Evolutionary conservation across 345 rosid species (phyloP), one percentile per base, ranked within the genome.

Genomic region (Erodium maritimum): DNA sequence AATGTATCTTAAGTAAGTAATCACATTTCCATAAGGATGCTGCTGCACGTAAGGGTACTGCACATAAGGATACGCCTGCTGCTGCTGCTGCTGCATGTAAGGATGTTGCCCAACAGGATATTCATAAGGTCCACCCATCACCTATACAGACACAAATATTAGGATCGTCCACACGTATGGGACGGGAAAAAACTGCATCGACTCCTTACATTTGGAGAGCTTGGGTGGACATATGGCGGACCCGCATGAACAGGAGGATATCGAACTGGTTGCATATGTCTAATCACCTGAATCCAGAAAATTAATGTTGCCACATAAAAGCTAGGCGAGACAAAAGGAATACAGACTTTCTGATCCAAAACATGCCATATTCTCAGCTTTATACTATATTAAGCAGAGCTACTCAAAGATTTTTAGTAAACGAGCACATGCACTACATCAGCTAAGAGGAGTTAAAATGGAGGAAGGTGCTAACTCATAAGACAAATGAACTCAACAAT

Each of bases 231-330:
- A 75, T 74, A 80, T 56, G 85, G 42, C 6, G 83, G 87, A 64
- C 81, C 76, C 54, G 80, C 69, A 65, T 78, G 95, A 72, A 75
- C 73, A 65, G 84, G 59, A 61, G 80, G 93, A 71, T 82, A 82
- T 66, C 74, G 97, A 75, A 75, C 71, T 29, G 82, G 81, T 57
- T 73, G 94, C 60, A 74, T 50, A 63, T 86, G 85, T 58, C 88
- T 85, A 56, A 67, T 71, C 52, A 74, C 61, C 90, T 85, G 71
- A 52, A 65, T 18, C 54, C 66, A 67, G 55, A 65, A 48, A 50
- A n/a, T n/a, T n/a, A n/a, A n/a, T n/a, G n/a, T n/a, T n/a, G n/a
- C n/a, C n/a, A n/a, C n/a, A 37, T 22, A 18, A 20, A 21, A 21
- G 23, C 8, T 4, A 29, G 9, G 37, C 37, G 37, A 5, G 37